Conservation (phyloP, 1,139 yeast genomes). For the Lodderomyces elongisporus region DNA sequence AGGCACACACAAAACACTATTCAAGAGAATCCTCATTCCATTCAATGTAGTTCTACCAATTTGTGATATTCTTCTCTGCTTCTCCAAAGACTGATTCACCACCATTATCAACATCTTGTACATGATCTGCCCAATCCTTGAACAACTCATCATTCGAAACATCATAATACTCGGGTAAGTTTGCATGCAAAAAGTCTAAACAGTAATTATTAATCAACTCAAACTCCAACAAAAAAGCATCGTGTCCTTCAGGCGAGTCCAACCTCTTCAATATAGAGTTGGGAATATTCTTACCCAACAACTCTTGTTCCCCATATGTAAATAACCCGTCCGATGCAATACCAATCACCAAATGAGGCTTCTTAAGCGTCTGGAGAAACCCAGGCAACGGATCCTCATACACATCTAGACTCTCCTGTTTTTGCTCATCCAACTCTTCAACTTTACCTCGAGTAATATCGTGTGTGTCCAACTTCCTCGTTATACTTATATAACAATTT, state of each 20-base stretch:
- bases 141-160: constrained; percentile 45
- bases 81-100: constrained; percentile 88
- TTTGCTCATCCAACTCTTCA: constrained; percentile 20
- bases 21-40: no score
- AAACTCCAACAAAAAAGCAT: constrained; percentile 89
- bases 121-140: constrained; percentile 46
- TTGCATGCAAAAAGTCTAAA: constrained; percentile 53
- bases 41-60: constrained; percentile 67
- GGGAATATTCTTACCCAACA: constrained; percentile 71
- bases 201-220: constrained; percentile 72
- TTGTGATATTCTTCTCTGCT: constrained; percentile 81
- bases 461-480: constrained; percentile 91
- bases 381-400: constrained; percentile 43
- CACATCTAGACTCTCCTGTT: constrained; percentile 12
- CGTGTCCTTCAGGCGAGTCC: constrained; percentile 96
- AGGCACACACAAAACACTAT: no score
- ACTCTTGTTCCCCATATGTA: constrained; percentile 86
- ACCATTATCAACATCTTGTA: constrained; percentile 36
- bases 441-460: constrained; percentile 81
- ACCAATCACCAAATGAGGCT: constrained; percentile 83
- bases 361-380: constrained; percentile 48
- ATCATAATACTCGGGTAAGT: constrained; percentile 54
- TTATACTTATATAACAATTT: constrained; percentile 89
- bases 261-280: constrained; percentile 63
- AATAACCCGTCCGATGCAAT: constrained; percentile 89